These are phyloP conservation scores for Litchi chinensis DNA, from an alignment of 345 rosid species.

Conservation along the genomic window DNA sequence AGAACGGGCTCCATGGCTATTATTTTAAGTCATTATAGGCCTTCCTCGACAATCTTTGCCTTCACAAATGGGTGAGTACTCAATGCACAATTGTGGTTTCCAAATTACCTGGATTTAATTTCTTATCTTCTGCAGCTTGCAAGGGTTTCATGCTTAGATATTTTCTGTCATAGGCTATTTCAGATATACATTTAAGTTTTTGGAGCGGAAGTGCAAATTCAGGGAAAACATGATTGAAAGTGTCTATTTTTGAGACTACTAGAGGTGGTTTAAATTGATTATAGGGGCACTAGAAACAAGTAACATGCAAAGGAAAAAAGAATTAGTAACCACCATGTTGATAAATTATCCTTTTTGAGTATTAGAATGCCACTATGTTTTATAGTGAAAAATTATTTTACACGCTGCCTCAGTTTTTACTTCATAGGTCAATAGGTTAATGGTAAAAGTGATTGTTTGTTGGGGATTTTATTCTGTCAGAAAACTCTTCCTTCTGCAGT, in stretches of 20 bases:
- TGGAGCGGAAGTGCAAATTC: not conserved
- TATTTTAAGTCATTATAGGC: constrained; percentile 82
- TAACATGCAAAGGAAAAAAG: not conserved
- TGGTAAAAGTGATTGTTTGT: constrained; percentile 11
- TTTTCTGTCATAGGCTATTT: not conserved
- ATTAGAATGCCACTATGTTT: not conserved
- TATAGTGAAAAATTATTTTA: not conserved
- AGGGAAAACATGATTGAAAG: not conserved
- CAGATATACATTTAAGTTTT: not conserved
- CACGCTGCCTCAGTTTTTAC: not conserved
- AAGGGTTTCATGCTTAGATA: not conserved
- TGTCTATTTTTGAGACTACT: constrained; percentile 1
- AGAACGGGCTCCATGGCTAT: constrained; percentile 96
- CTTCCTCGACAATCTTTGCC: constrained; percentile 83
- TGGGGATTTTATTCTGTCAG: not conserved
- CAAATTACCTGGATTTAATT: constrained; percentile 7
- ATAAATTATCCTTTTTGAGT: not conserved
- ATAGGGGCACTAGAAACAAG: not conserved
- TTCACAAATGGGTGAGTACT: constrained; percentile 88
- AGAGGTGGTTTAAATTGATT: not conserved
- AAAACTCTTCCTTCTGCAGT: not conserved
- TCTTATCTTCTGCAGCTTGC: not conserved
- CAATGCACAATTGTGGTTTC: not conserved
- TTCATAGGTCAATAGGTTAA: not conserved
- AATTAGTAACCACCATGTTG: not conserved